Evolutionary conservation across 2,329 filamentous ascomycete genomes (phyloP).

Genomic region (Nigrospora sphaerica): DNA sequence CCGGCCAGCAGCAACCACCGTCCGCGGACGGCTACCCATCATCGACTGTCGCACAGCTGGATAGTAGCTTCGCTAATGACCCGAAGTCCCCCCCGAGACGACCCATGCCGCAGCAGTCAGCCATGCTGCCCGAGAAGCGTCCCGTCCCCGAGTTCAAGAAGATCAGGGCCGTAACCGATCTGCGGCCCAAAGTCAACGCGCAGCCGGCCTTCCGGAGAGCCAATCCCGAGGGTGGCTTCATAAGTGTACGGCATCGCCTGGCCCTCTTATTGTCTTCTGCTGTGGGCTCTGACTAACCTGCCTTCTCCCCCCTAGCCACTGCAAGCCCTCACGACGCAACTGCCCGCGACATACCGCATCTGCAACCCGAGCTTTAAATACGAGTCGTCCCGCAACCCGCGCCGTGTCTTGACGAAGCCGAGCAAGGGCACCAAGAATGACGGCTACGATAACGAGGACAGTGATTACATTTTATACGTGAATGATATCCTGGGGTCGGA

Average conservation of each 20-base stretch:
- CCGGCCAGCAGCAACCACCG: slow-evolving; percentile 43
- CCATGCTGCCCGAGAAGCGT: slow-evolving; percentile 44
- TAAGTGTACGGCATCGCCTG: slow-evolving; percentile 62
- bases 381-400: slow-evolving; percentile 92
- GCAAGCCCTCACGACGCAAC: slow-evolving; percentile 87
- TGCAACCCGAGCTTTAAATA: slow-evolving; percentile 99
- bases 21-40: slow-evolving; percentile 60
- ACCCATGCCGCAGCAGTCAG: slow-evolving; percentile 31
- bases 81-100: slow-evolving; percentile 53
- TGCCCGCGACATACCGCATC: slow-evolving; percentile 94
- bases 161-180: slow-evolving; percentile 62
- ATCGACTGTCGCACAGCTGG: slow-evolving; percentile 64
- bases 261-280: slow-evolving; percentile 2
- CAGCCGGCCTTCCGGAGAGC: slow-evolving; percentile 90
- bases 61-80: slow-evolving; percentile 53
- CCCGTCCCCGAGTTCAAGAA: slow-evolving; percentile 85
- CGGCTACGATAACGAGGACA: slow-evolving; percentile 97
- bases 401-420: slow-evolving; percentile 91
- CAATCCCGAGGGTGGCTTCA: slow-evolving; percentile 94
- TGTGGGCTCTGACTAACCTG: not conserved
- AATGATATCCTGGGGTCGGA: slow-evolving; percentile 98
- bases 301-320: slow-evolving; percentile 57
- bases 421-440: slow-evolving; percentile 99
- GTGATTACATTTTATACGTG: slow-evolving; percentile 97
- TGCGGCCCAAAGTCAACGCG: slow-evolving; percentile 74